Percentiles rank a stretch among this genome's conserved stretches.
Evolutionary conservation across 192 early-diverging fungal genomes (phyloP).

Genomic region (Phycomyces blakesleeanus): DNA sequence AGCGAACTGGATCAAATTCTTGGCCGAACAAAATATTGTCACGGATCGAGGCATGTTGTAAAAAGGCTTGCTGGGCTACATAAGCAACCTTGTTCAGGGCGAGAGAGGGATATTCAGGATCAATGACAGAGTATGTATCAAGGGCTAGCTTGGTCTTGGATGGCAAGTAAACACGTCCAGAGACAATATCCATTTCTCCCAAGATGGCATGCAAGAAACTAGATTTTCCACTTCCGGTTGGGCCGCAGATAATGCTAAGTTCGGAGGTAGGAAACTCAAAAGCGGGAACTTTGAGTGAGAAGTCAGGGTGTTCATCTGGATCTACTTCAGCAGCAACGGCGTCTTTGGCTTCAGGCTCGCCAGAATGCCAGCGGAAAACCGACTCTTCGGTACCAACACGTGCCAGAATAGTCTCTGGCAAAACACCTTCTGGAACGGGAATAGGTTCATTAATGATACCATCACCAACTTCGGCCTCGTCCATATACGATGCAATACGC

Average conservation of each 20-base stretch:
- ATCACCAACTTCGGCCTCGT: conserved; percentile 24
- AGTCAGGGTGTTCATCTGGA: conserved; percentile 2
- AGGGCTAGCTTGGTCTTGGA: conserved; percentile 1
- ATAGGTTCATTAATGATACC: conserved; percentile 1
- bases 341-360: neutral
- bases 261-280: conserved; percentile 47
- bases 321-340: neutral
- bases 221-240: conserved; percentile 70
- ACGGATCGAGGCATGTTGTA: conserved; percentile 30
- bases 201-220: conserved; percentile 46
- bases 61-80: conserved; percentile 69
- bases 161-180: conserved; percentile 35
- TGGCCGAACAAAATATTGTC: conserved; percentile 85
- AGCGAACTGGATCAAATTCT: conserved; percentile 65
- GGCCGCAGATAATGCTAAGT: conserved; percentile 60
- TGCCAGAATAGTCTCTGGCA: neutral
- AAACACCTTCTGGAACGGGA: neutral
- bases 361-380: conserved; percentile 19
- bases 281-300: conserved; percentile 29
- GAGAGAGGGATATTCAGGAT: conserved; percentile 1
- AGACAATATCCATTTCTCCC: conserved; percentile 48
- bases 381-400: conserved; percentile 14
- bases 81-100: conserved; percentile 57
- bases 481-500: conserved; percentile 42
- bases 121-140: neutral